Evolutionary conservation across 495 filamentous ascomycete genomes (phyloP).

Genomic region (Penicillium goetzii): DNA sequence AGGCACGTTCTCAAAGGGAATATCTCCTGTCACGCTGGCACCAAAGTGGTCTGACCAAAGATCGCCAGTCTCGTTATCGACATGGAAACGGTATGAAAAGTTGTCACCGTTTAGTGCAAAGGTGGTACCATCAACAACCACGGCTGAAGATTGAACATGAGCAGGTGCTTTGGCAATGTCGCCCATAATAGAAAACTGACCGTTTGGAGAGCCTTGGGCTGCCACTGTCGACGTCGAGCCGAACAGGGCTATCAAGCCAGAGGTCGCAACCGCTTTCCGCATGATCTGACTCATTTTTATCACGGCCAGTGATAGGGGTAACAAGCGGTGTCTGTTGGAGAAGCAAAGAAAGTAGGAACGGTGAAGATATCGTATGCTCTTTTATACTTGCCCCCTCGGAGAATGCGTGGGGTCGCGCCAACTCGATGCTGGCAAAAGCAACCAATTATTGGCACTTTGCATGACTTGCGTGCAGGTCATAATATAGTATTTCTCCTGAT

Average conservation of each 20-base stretch:
- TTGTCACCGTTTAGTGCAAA: slow-evolving; percentile 54
- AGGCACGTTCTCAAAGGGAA: slow-evolving; percentile 44
- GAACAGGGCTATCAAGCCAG: not conserved
- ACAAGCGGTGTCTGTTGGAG: not conserved
- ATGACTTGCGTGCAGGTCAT: not conserved
- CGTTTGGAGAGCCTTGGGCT: not conserved
- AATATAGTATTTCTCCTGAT: not conserved
- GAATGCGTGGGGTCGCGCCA: not conserved
- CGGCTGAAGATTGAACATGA: slow-evolving; percentile 25
- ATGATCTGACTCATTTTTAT: not conserved
- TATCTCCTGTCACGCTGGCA: slow-evolving; percentile 35
- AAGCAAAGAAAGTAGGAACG: not conserved
- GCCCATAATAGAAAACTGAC: not conserved
- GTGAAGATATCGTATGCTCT: not conserved
- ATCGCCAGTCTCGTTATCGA: slow-evolving; percentile 53
- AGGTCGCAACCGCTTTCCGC: not conserved
- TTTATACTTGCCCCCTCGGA: slow-evolving; percentile 5
- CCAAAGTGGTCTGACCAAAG: slow-evolving; percentile 58
- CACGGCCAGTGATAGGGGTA: not conserved
- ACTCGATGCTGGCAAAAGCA: not conserved
- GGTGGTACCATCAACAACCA: slow-evolving; percentile 48
- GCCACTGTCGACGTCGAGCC: not conserved
- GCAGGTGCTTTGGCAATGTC: not conserved
- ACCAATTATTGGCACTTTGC: not conserved
- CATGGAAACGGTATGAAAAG: slow-evolving; percentile 59